Base-by-base conservation (phyloP, 2,329 filamentous ascomycete genomes). In the Nemania sp. region DNA sequence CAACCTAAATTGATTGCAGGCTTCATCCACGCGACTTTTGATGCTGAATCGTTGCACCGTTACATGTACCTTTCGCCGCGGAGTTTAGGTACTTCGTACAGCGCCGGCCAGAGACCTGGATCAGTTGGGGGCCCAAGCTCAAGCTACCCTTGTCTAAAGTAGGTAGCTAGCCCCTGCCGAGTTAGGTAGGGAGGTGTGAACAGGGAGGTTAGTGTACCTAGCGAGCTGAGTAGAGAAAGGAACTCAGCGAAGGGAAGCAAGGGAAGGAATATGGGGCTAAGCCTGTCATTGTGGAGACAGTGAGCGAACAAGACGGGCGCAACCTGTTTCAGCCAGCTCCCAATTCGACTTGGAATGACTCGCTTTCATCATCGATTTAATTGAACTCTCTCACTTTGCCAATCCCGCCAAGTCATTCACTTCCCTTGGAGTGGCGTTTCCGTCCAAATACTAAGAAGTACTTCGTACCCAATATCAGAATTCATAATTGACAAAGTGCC, bases 71-170 rank as follows among this genome's bases (percentile, higher is more conserved):
- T n/a, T n/a, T n/a, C n/a, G n/a, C n/a, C n/a, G n/a, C n/a, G n/a
- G n/a, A n/a, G n/a, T n/a, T n/a, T n/a, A n/a, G n/a, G 25, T 29
- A 29, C 7, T 7, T 29, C 25, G 25, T 7, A 7, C 25, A 29
- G 25, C 7, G 25, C 7, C 25, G 3, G 7, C 25, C 25, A 7
- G 25, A 29, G 25, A 29, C 25, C 25, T 29, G 25, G 25, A 54
- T 54, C 11, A 21, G 9, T 45, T 45, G 15, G 45, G 29, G 54
- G 59, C 21, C 59, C 50, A 35, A 59, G 59, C 59, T 62, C 32
- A 62, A 62, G 59, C 59, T 62, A 54, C 54, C 59, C 59, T 54
- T 39, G 39, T 9, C 17, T 5, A 5, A 42, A 42, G 10, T 42
- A 42, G 39, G 10, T 42, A 42, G 12, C 48, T n/a, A 4, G 20